Percentiles rank a stretch among this genome's conserved stretches.
These are phyloP conservation scores for Pseudevernia furfuracea DNA, from an alignment of 495 filamentous ascomycete genomes.

Conservation along the genomic window DNA sequence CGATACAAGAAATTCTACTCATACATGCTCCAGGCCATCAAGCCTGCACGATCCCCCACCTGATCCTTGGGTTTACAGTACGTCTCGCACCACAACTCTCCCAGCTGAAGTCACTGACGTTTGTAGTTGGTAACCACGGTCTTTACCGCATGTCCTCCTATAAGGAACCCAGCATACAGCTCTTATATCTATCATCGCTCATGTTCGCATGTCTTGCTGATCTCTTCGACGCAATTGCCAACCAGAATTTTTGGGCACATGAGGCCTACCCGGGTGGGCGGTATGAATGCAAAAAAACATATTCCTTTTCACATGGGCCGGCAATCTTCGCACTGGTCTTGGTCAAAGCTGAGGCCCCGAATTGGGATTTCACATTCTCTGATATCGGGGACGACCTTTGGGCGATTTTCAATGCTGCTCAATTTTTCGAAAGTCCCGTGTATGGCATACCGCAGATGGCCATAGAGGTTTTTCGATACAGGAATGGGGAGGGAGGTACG, in stretches of 20 bases:
- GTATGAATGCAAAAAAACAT: not conserved
- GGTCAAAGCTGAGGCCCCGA: not conserved
- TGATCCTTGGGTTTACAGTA: not conserved
- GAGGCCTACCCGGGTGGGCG: not conserved
- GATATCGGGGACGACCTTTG: not conserved
- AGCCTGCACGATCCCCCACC: not conserved
- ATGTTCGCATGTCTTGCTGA: not conserved
- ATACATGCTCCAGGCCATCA: not conserved
- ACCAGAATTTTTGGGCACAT: not conserved
- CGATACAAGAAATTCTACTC: not conserved
- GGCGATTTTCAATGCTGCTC: not conserved
- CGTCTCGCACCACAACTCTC: not conserved
- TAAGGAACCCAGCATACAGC: not conserved
- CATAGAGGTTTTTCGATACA: not conserved
- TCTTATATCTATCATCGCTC: not conserved
- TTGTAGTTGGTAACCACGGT: not conserved
- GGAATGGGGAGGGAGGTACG: not conserved
- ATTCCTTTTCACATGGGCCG: not conserved
- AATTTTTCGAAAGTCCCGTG: not conserved
- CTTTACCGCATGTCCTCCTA: not conserved
- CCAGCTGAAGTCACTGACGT: not conserved
- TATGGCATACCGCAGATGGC: not conserved
- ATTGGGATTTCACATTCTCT: slow-evolving; percentile 1
- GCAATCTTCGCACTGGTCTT: not conserved
- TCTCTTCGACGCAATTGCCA: slow-evolving; percentile 5